Evolutionary conservation across 2,329 filamentous ascomycete species (phyloP), one percentile per base, ranked within the genome.

Genomic region (Ophiostoma pallidulum): DNA sequence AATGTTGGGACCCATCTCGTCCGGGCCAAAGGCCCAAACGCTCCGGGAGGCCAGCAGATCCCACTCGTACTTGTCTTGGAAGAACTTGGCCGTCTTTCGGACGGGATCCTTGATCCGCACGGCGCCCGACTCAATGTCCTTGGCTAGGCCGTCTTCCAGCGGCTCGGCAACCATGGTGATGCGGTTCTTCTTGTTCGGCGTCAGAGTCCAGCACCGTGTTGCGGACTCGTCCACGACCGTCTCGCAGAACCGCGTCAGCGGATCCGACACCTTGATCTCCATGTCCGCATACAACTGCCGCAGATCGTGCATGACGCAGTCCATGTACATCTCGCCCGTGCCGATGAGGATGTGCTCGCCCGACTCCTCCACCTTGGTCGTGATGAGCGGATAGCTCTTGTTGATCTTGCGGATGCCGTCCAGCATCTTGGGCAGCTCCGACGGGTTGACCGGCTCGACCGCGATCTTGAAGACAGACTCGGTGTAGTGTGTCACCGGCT

Each of bases 161-260:
- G 92, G 91, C 64, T 98, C 92, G 4, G 92, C 92, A 49, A 97
- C 86, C 87, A 98, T 96, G 31, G 92, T 97, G 59, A 98, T 85
- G 65, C 94, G 95, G 71, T 98, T 98, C 72, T 96, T 96, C 70
- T 98, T 98, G 71, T 98, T 98, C 2, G 92, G 92, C 3, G 92
- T 97, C 57, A 95, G 81, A 19, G 92, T 91, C 64, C 96, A 98
- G 69, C 92, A 98, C 68, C 96, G 96, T 51, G 94, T 96, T 18
- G 90, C 90, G 16, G 89, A 96, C 56, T 92, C 94, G 64, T 98
- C 92, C 32, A 95, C 89, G 22, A 96, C 91, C 0, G 92, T 98
- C 68, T 98, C 92, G 66, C 89, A 96, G 73, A 98, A 98, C 41
- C 92, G 78, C 14, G 92, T 97, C 37, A 98, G 91, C 1, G 92